These are phyloP conservation scores for Suillus americanus DNA, from an alignment of 768 basidiomycete genomes.

Conservation along the genomic window DNA sequence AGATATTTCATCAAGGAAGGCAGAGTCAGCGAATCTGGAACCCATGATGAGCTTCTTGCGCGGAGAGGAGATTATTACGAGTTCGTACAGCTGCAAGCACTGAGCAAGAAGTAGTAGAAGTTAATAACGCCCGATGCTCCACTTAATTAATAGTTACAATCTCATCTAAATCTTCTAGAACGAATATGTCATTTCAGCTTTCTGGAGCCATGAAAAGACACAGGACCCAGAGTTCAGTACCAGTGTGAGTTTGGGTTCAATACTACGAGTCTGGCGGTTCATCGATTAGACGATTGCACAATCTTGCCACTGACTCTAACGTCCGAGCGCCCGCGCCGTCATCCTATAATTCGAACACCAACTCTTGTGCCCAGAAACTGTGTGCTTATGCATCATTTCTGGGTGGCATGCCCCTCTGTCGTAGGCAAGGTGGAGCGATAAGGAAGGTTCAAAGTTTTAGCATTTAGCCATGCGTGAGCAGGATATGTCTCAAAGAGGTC, in stretches of 20 bases:
- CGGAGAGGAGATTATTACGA: slow-evolving; percentile 74
- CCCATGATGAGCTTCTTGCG: slow-evolving; percentile 78
- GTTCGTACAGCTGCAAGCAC: slow-evolving; percentile 81
- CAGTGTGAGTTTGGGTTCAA: neutral
- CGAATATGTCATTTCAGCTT: too few relatives aligned
- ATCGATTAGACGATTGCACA: neutral
- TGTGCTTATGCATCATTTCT: too few relatives aligned
- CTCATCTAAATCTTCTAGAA: neutral
- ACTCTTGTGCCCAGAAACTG: too few relatives aligned
- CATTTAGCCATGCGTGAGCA: too few relatives aligned
- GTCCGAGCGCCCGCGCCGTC: neutral
- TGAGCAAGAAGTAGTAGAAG: slow-evolving; percentile 40
- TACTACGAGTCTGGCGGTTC: too few relatives aligned
- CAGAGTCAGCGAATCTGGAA: slow-evolving; percentile 79
- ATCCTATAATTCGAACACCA: too few relatives aligned
- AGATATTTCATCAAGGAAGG: slow-evolving; percentile 92
- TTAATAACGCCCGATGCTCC: neutral
- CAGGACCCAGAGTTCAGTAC: neutral
- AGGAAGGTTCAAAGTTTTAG: too few relatives aligned
- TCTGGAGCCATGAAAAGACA: neutral
- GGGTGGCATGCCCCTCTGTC: too few relatives aligned
- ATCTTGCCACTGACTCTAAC: too few relatives aligned
- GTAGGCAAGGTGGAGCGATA: too few relatives aligned
- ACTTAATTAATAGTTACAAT: neutral
- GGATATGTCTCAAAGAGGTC: too few relatives aligned